Conservation (phyloP, 805 yeast species). For the Wickerhamiella azyma region DNA sequence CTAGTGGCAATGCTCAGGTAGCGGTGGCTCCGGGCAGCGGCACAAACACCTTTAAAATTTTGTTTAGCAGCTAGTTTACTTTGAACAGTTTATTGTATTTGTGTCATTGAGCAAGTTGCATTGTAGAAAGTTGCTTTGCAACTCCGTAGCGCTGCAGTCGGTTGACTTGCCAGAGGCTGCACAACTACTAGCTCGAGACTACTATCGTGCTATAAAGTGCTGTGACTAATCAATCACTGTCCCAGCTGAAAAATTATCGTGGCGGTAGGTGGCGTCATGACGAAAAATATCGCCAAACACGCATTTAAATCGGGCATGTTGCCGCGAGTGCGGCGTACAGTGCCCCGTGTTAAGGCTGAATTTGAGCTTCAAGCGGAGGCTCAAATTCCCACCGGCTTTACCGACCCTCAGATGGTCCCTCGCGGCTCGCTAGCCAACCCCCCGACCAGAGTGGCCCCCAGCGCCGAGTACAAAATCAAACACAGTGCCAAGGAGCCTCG, state of each 20-base stretch:
- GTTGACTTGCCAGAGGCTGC: too few species aligned
- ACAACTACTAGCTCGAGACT: background rate
- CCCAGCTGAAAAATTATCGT: background rate
- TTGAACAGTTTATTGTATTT: too few species aligned
- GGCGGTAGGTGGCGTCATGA: constrained; percentile 25
- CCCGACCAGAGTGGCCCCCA: constrained; percentile 30
- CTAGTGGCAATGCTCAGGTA: constrained; percentile 36
- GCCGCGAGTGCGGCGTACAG: constrained; percentile 63
- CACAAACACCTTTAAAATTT: constrained; percentile 28
- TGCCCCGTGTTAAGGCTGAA: constrained; percentile 37
- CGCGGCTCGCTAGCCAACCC: constrained; percentile 41
- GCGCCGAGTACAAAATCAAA: constrained; percentile 47
- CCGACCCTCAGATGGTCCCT: constrained; percentile 51
- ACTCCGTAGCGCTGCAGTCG: too few species aligned
- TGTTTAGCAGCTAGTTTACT: constrained; percentile 20
- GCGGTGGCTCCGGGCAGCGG: constrained; percentile 35
- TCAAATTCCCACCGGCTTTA: constrained; percentile 55
- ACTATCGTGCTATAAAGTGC: background rate
- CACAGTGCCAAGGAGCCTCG: constrained; percentile 39
- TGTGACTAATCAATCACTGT: background rate
- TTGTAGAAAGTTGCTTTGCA: too few species aligned
- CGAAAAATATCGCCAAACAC: constrained; percentile 33
- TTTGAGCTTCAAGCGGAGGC: constrained; percentile 28
- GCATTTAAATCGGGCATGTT: constrained; percentile 65
- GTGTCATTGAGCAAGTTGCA: too few species aligned